A percentile compares a stretch with the other conserved stretches of the same genome.
These are phyloP conservation scores for Ochetophila trinervis DNA, from an alignment of 306 rosid species.

Conservation along the genomic window DNA sequence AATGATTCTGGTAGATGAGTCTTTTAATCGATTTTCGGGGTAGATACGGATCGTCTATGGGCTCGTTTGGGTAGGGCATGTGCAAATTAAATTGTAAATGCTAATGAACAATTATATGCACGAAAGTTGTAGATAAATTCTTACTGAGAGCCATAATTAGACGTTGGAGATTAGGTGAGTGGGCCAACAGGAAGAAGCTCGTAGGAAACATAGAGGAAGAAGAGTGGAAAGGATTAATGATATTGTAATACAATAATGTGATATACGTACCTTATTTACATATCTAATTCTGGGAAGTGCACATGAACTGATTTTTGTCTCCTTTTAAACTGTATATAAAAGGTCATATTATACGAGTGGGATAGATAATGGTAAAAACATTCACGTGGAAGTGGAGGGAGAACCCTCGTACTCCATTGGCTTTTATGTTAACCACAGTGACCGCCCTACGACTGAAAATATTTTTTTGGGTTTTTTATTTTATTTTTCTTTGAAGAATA, in stretches of 20 bases:
- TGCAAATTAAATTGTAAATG: background rate
- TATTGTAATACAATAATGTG: background rate
- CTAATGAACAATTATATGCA: no score
- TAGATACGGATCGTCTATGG: background rate
- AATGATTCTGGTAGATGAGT: no score
- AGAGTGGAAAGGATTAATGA: background rate
- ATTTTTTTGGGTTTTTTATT: no score
- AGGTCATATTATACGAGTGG: no score
- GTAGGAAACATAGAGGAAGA: no score
- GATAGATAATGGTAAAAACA: background rate
- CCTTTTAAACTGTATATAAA: background rate
- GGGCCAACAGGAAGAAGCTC: no score
- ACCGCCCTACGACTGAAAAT: background rate
- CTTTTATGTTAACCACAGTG: background rate
- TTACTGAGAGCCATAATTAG: no score
- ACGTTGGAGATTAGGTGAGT: no score
- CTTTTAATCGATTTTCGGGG: background rate
- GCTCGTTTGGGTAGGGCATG: background rate
- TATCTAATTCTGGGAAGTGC: background rate
- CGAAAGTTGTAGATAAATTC: no score
- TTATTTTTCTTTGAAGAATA: no score
- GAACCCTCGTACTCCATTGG: no score
- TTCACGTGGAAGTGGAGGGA: slow-evolving; percentile 33
- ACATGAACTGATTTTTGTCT: background rate
- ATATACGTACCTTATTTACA: background rate